Base-by-base conservation (phyloP, 306 rosid genomes). In the Quercus alba region DNA sequence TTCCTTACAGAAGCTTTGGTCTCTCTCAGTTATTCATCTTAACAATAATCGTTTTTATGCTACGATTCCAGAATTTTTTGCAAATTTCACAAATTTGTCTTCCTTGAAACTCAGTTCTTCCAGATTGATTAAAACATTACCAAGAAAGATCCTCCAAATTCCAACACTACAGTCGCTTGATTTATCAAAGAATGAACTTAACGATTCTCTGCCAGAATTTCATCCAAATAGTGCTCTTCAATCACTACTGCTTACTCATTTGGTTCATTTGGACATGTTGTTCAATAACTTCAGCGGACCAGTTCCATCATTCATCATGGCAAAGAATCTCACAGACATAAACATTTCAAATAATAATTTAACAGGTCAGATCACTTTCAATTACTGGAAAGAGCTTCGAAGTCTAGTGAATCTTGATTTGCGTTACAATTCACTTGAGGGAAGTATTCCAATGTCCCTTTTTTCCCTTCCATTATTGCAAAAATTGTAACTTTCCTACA, bases 281-380 rank as follows among this genome's bases (percentile, higher is more conserved):
- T 58, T 1, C 3, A 88, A 88, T 21, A 72, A 75, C 5, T 81
- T 86, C 70, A 72, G 28, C 1, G 86, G 91, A 23, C 51, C 70
- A 7, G 71, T 88, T 3, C 91, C 91, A 69, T 85, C 86, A 19
- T 81, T 85, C 17, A 76, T 64, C 13, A 76, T 6, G 61, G 73
- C 88, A 68, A 82, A 70, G 58, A 66, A 52, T 18, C 85, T 87
- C 41, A 64, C 41, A 25, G 14, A 63, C 55, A 28, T 87, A 6
- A 78, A 75, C 70, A 76, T 87, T 49, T 78, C 9, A 23, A 19
- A 10, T 5, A 84, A 81, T 74, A 52, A 70, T 54, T 77, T 87
- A 3, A 31, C 0, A 2, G 88, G 86, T 0, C 33, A 3, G 3
- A 13, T 84, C 9, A 68, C 77, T 23, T 51, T 79, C 7, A 51